Evolutionary conservation across 2,329 filamentous ascomycete genomes (phyloP).

Genomic region (Cytospora piceicola): DNA sequence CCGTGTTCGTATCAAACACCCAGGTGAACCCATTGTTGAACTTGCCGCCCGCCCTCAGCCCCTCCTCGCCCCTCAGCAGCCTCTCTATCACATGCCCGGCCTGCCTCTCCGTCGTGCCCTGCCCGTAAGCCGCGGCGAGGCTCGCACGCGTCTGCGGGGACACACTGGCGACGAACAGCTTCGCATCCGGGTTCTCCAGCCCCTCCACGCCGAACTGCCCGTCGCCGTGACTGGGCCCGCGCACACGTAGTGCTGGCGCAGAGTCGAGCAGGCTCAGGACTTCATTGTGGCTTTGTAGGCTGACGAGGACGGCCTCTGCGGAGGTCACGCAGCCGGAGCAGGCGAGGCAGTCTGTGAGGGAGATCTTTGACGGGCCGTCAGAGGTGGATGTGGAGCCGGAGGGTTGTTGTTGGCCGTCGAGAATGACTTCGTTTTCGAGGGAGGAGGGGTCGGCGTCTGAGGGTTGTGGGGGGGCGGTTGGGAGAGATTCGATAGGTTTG

Average conservation of each 20-base stretch:
- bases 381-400: constrained; percentile 52
- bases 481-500: constrained; percentile 93
- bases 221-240: constrained; percentile 37
- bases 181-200: constrained; percentile 63
- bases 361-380: constrained; percentile 82
- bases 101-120: constrained; percentile 69
- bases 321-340: constrained; percentile 98
- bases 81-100: constrained; percentile 84
- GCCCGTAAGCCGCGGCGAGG: constrained; percentile 80
- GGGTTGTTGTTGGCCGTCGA: constrained; percentile 76
- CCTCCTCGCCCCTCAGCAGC: constrained; percentile 71
- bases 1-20: constrained; percentile 86
- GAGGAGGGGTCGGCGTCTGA: constrained; percentile 33
- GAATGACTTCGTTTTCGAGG: constrained; percentile 82
- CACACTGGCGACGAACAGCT: constrained; percentile 87
- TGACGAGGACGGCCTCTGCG: constrained; percentile 95
- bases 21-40: constrained; percentile 81
- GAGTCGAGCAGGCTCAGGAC: constrained; percentile 82
- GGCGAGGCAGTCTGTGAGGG: constrained; percentile 93
- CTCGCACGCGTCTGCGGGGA: constrained; percentile 90
- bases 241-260: constrained; percentile 53
- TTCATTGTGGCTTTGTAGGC: constrained; percentile 89
- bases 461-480: constrained; percentile 56
- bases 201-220: constrained; percentile 51
- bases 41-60: constrained; percentile 70